Evolutionary conservation across 768 basidiomycete species (phyloP).

Genomic region (Suillus luteus): DNA sequence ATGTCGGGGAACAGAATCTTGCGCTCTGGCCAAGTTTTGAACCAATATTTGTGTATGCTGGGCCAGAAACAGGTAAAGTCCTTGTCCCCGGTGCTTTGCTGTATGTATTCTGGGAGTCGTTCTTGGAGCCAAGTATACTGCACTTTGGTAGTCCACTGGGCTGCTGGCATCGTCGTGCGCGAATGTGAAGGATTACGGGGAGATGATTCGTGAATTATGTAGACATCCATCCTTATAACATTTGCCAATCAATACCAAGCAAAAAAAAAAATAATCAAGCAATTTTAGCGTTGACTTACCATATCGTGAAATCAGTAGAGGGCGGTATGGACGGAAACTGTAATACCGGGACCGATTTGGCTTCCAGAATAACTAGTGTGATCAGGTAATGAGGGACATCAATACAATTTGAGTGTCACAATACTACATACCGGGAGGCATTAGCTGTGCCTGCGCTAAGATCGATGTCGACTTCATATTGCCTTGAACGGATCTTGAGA

Average conservation of each 20-base stretch:
- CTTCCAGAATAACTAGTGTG: no score
- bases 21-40: conserved; percentile 6
- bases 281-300: not conserved
- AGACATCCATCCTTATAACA: not conserved
- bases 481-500: no score
- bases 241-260: not conserved
- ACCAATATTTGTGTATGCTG: not conserved
- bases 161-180: not conserved
- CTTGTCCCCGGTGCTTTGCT: not conserved
- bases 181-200: not conserved
- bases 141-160: not conserved
- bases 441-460: no score
- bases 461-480: no score
- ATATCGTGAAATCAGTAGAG: not conserved
- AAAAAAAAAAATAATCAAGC: not conserved
- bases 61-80: not conserved
- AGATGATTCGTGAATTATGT: not conserved
- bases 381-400: no score
- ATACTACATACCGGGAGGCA: no score
- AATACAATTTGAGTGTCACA: no score
- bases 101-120: not conserved
- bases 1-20: not conserved
- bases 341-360: no score
- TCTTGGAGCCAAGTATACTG: not conserved
- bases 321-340: no score